Base-by-base conservation (phyloP, 441 rosid species). In the Omphalea diandra region DNA sequence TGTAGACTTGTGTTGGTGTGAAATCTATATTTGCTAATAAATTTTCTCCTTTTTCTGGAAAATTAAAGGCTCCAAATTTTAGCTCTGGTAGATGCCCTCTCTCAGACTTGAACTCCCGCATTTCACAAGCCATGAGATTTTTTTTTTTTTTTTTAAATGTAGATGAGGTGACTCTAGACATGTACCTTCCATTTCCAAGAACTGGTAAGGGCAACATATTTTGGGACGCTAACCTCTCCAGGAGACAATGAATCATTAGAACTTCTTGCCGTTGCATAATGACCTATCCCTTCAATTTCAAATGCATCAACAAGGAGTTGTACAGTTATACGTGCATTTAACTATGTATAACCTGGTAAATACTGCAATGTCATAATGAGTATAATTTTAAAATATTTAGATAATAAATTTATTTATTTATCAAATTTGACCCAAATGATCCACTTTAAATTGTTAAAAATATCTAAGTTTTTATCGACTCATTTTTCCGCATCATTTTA, bases 61-160 rank as follows among this genome's bases (percentile, higher is more conserved):
- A 68, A 77, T 77, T 77, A 65, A 77, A 80, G 29, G 29, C 81
- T 53, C 81, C 81, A 65, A 80, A 77, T 20, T 58, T 47, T 22
- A 80, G 44, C 36, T 73, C 73, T 38, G 72, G 78, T 7, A 60
- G 32, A 29, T 65, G 24, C 73, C 71, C 83, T 52, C 31, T 36
- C 52, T 29, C 69, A 36, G 77, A 75, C 55, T 62, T 67, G 50
- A 80, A 69, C 61, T 66, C 75, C 83, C 77, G 59, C 27, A 26
- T 22, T 15, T 32, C 2, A 38, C 9, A 50, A 75, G 14, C 14
- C n/a, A n/a, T 35, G 3, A 3, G 38, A 3, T 35, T 35, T 7
- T 35, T 35, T 35, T 35, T 35, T 35, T 35, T 35, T 35, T 35
- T 35, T 35, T 35, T 35, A 3, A 35, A n/a, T n/a, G n/a, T n/a